Evolutionary conservation across 768 basidiomycete genomes (phyloP), one percentile per base, ranked within the genome.

Genomic region (Suillus ampliporus): DNA sequence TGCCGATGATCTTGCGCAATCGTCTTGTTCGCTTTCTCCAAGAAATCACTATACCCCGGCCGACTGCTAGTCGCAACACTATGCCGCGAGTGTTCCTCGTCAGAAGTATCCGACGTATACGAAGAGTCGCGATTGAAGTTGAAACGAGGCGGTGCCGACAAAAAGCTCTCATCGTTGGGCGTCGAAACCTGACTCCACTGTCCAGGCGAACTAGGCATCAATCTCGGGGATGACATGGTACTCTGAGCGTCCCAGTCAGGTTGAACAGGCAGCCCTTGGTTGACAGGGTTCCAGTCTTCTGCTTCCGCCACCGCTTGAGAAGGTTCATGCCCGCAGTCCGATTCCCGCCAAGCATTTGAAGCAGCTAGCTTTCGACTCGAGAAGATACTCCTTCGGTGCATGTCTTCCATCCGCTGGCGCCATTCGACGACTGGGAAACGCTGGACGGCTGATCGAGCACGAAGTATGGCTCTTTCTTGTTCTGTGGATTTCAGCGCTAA

Each of bases 391-490:
- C 95, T 89, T 64, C 84, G 86, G 74, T 97, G 95, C 83, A 97
- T 93, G 74, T 97, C 95, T 78, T 97, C 95, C 83, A 89, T 92
- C 54, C 92, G 87, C 74, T 97, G 95, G 71, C 95, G 91, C 95
- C 95, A 97, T 79, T 97, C 95, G 31, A 97, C 92, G 61, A 97
- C 95, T 5, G 95, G 95, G 91, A 97, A 97, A 70, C 95, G 92
- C 71, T 97, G 95, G 4, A 97, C 85, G 19, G 95, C 95, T 17
- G 95, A 97, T 47, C 95, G 87, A 48, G 95, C 95, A 72, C 95
- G 92, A 28, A 97, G 84, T 69, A 97, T 89, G 10, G 95, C 94
- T 60, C 95, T 90, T 68, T 97, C 95, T 74, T 96, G 90, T 69
- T 93, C 86, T 0, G 89, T 88, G 11, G 95, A 96, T 77, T 91